These are phyloP conservation scores for Yamadazyma diospyri DNA, from an alignment of 1,139 yeast genomes.

Conservation along the genomic window DNA sequence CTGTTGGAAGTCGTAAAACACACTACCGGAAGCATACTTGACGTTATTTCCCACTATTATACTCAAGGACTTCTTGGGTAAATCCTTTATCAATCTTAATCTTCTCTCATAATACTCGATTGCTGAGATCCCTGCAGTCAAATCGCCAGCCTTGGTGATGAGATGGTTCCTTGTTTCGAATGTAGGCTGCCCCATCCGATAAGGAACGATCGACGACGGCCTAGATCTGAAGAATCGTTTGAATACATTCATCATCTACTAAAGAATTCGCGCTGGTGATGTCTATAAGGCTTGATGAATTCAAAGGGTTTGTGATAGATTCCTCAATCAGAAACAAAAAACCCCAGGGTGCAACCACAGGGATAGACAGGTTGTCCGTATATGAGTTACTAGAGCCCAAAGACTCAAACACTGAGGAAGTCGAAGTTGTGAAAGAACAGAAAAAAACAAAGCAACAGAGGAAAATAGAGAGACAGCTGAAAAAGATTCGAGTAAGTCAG, in stretches of 20 bases:
- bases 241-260: conserved; percentile 5
- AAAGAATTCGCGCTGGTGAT: conserved; percentile 5
- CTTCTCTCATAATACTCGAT: conserved; percentile 78
- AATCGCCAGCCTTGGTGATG: conserved; percentile 65
- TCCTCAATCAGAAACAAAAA: conserved; percentile 5
- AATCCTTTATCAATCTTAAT: conserved; percentile 45
- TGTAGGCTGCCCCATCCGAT: conserved; percentile 76
- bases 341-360: conserved; percentile 18
- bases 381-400: conserved; percentile 10
- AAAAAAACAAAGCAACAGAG: conserved; percentile 25
- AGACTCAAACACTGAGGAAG: not conserved
- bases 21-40: conserved; percentile 84
- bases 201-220: conserved; percentile 19
- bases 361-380: conserved; percentile 33
- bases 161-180: conserved; percentile 80
- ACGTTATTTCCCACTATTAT: conserved; percentile 70
- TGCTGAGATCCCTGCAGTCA: conserved; percentile 88
- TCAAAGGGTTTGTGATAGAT: conserved; percentile 22
- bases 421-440: conserved; percentile 21
- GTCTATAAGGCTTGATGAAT: conserved; percentile 18
- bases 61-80: conserved; percentile 68
- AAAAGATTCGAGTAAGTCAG: conserved; percentile 23
- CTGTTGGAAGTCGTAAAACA: conserved; percentile 88
- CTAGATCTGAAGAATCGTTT: conserved; percentile 14
- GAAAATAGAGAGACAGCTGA: conserved; percentile 27